Percentiles rank a stretch among this genome's conserved stretches.
Evolutionary conservation across 1,284 basidiomycete species (phyloP).

Genomic region (Boletus sp.): DNA sequence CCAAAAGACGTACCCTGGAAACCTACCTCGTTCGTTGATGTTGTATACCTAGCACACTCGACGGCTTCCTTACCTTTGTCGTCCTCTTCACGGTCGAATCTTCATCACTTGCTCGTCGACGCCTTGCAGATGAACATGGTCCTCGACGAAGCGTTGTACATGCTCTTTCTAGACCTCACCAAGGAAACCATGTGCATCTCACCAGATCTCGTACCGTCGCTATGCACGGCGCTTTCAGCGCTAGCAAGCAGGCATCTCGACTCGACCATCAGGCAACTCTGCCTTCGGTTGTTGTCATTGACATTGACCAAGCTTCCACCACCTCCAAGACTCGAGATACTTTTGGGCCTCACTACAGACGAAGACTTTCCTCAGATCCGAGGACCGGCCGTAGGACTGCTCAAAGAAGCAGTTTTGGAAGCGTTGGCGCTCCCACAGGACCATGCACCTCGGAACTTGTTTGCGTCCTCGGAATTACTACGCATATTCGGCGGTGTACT

Average conservation of each 20-base stretch:
- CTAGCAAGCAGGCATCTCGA: slow-evolving; percentile 65
- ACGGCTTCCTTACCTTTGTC: slow-evolving; percentile 27
- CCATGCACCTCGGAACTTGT: slow-evolving; percentile 20
- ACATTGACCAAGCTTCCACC: slow-evolving; percentile 52
- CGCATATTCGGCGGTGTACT: slow-evolving; percentile 33
- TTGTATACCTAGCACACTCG: slow-evolving; percentile 56
- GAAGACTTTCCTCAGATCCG: slow-evolving; percentile 62
- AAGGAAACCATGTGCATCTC: slow-evolving; percentile 35
- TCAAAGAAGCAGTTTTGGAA: slow-evolving; percentile 66
- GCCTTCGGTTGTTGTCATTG: slow-evolving; percentile 60
- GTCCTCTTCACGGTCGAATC: slow-evolving; percentile 37
- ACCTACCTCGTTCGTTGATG: slow-evolving; percentile 38
- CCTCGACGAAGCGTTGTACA: slow-evolving; percentile 59
- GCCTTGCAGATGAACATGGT: slow-evolving; percentile 55
- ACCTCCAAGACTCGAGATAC: slow-evolving; percentile 52
- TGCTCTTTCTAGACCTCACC: slow-evolving; percentile 53
- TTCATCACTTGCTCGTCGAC: slow-evolving; percentile 51
- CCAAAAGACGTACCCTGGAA: slow-evolving; percentile 6
- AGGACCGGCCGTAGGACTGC: slow-evolving; percentile 63
- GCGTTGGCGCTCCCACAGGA: slow-evolving; percentile 42
- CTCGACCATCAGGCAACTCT: slow-evolving; percentile 56
- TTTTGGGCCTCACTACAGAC: slow-evolving; percentile 55
- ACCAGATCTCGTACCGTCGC: slow-evolving; percentile 49
- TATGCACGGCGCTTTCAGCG: slow-evolving; percentile 53
- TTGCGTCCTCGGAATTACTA: slow-evolving; percentile 32